Percentiles rank a stretch among this genome's conserved stretches.
Conservation (phyloP, 2,329 filamentous ascomycete genomes). For the Alternaria brassicae region DNA sequence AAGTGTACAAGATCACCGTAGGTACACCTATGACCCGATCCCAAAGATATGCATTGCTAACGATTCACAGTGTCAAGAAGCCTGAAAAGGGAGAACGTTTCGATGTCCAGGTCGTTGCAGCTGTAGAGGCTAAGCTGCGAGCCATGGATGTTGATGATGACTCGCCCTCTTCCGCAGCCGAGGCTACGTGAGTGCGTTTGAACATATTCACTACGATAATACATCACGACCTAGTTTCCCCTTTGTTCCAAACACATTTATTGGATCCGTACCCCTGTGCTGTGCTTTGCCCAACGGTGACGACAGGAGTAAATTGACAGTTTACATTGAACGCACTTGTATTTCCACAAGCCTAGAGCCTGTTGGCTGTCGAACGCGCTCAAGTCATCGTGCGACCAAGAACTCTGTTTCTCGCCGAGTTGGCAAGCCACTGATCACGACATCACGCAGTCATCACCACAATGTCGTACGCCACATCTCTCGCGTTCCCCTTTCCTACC, state of each 20-base stretch:
- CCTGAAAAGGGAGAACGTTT: conserved; percentile 63
- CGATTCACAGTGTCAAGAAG: conserved; percentile 59
- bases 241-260: background rate
- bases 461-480: background rate
- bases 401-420: background rate
- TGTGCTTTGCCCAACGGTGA: background rate
- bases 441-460: background rate
- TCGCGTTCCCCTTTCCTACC: background rate
- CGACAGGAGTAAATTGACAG: too few species aligned
- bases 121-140: conserved; percentile 63
- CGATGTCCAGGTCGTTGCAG: conserved; percentile 66
- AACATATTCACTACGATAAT: background rate
- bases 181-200: conserved; percentile 13
- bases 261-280: background rate
- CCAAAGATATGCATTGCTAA: conserved; percentile 15
- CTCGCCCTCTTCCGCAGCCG: conserved; percentile 23
- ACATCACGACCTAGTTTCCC: background rate
- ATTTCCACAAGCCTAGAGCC: background rate
- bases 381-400: background rate
- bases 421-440: background rate
- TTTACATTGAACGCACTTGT: background rate
- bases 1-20: conserved; percentile 64
- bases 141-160: conserved; percentile 42
- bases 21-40: conserved; percentile 25
- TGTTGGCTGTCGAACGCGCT: background rate